Evolutionary conservation across 75 land plant genomes (phyloP).

Genomic region (Cupressus sempervirens): DNA sequence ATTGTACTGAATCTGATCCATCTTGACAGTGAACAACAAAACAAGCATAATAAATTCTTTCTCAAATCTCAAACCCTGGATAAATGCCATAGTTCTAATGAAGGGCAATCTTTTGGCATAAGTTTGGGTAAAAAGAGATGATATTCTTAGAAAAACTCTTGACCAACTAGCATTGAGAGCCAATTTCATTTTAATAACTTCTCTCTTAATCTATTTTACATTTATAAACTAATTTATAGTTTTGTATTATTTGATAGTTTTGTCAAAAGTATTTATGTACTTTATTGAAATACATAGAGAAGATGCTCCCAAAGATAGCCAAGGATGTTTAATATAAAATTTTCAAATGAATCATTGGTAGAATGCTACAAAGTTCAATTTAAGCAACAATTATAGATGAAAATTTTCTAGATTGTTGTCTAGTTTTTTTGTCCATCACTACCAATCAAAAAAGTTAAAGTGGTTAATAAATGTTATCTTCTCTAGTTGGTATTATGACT

Average conservation of each 20-base stretch:
- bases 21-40: slow-evolving; percentile 62
- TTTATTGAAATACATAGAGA: not conserved
- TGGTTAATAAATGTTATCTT: not conserved
- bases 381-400: not conserved
- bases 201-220: not conserved
- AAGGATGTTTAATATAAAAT: not conserved
- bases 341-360: not conserved
- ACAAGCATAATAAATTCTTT: slow-evolving; percentile 44
- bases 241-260: not conserved
- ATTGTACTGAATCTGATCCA: slow-evolving; percentile 64
- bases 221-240: not conserved
- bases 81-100: slow-evolving; percentile 15
- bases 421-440: not conserved
- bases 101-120: not conserved
- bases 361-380: not conserved
- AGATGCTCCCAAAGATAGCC: not conserved
- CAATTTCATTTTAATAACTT: not conserved
- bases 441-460: not conserved
- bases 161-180: not conserved
- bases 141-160: not conserved
- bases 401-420: not conserved
- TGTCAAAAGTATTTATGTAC: not conserved
- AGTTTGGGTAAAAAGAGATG: not conserved
- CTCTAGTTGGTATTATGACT: not conserved
- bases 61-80: slow-evolving; percentile 26